Conservation (phyloP, 2,329 filamentous ascomycete species). For the Sporothrix humicola region DNA sequence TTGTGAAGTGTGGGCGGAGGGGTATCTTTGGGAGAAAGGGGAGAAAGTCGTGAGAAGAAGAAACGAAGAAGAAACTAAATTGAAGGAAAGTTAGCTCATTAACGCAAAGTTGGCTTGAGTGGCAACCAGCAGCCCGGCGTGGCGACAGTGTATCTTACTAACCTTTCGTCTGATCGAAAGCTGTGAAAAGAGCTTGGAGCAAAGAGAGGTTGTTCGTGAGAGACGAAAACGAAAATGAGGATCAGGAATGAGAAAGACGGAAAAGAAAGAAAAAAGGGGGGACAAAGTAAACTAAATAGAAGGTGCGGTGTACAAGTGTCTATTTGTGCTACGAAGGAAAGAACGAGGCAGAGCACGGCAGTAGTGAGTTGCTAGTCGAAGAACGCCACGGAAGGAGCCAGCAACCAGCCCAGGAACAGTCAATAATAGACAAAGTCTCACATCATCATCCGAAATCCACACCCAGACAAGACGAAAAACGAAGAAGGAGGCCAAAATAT, state of each 20-base stretch:
- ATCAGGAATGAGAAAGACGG: background rate
- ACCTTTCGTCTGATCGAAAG: slow-evolving; percentile 9
- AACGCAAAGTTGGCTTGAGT: background rate
- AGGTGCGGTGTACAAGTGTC: slow-evolving; percentile 14
- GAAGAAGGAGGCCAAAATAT: background rate
- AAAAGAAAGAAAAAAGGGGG: background rate
- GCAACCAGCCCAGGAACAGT: background rate
- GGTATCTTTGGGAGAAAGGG: background rate
- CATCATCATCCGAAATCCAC: slow-evolving; percentile 13
- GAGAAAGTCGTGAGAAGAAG: background rate
- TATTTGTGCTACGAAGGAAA: background rate
- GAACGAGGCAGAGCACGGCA: background rate
- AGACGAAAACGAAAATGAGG: background rate
- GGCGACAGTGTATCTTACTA: background rate
- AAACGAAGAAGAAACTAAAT: background rate
- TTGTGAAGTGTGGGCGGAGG: background rate
- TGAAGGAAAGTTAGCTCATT: background rate
- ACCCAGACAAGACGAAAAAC: too few species aligned
- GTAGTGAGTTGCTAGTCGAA: too few species aligned
- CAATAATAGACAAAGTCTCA: slow-evolving; percentile 8
- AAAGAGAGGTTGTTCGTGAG: background rate
- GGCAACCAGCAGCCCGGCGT: background rate
- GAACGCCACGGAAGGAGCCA: slow-evolving; percentile 18
- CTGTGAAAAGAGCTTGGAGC: background rate
- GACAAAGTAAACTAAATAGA: slow-evolving; percentile 15